A percentile compares a stretch with the other conserved stretches of the same genome.
Conservation (phyloP, 2,329 filamentous ascomycete species). For the Trichoderma brevicompactum region DNA sequence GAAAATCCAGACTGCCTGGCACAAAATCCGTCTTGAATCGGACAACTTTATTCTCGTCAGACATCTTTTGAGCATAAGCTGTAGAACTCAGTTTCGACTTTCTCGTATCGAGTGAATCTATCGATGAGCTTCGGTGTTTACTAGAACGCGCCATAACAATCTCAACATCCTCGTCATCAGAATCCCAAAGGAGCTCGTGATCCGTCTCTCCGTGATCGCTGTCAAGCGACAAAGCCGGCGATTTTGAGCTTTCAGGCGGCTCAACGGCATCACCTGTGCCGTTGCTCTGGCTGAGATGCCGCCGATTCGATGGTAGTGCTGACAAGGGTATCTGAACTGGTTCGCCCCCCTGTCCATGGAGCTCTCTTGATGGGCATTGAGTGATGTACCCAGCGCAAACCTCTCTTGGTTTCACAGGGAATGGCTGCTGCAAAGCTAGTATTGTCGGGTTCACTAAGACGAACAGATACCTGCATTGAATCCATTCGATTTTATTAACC, state of each 20-base stretch:
- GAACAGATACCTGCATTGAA: slow-evolving; percentile 86
- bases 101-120: neutral
- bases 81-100: slow-evolving; percentile 30
- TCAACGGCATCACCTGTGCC: neutral
- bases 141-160: neutral
- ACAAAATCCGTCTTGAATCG: slow-evolving; percentile 55
- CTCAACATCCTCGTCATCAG: slow-evolving; percentile 30
- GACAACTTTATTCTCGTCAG: neutral
- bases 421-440: slow-evolving; percentile 26
- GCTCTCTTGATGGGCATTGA: slow-evolving; percentile 35
- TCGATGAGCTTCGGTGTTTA: slow-evolving; percentile 21
- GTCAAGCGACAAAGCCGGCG: slow-evolving; percentile 10
- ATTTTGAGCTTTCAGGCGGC: neutral
- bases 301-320: slow-evolving; percentile 32
- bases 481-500: slow-evolving; percentile 78
- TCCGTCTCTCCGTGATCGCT: slow-evolving; percentile 29
- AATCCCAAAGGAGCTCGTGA: slow-evolving; percentile 35
- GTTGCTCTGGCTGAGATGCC: neutral
- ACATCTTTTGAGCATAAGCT: neutral
- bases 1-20: slow-evolving; percentile 67
- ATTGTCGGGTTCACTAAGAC: slow-evolving; percentile 40
- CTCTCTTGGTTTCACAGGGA: slow-evolving; percentile 24
- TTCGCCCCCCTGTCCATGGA: slow-evolving; percentile 17
- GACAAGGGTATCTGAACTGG: slow-evolving; percentile 37
- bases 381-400: slow-evolving; percentile 33